Percentiles rank a stretch among this genome's conserved stretches.
Evolutionary conservation across 1,284 basidiomycete genomes (phyloP).

Genomic region (Fomitopsis palustris): DNA sequence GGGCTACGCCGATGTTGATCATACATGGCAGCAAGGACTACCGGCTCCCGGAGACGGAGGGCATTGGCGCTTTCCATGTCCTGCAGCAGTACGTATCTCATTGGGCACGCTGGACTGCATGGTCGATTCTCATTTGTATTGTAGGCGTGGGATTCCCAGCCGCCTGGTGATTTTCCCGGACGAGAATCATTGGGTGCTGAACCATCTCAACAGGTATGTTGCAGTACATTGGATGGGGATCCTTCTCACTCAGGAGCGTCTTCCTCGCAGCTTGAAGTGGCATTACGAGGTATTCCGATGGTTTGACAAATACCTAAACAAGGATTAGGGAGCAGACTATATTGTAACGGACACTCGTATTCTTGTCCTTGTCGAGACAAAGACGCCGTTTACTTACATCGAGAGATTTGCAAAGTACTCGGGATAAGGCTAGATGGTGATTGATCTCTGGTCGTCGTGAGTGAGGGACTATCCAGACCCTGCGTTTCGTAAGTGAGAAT

Average conservation of each 20-base stretch:
- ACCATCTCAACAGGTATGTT: constrained; percentile 67
- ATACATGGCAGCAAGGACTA: constrained; percentile 89
- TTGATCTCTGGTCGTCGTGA: too few relatives aligned
- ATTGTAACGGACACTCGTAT: too few relatives aligned
- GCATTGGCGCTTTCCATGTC: constrained; percentile 79
- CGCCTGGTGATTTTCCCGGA: constrained; percentile 88
- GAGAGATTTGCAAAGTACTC: too few relatives aligned
- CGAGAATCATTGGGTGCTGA: constrained; percentile 90
- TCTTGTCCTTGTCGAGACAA: too few relatives aligned
- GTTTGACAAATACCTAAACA: constrained; percentile 76
- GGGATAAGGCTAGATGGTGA: too few relatives aligned
- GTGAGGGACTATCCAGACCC: too few relatives aligned
- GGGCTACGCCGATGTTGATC: constrained; percentile 81
- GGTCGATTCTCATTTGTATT: background rate
- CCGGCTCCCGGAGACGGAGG: constrained; percentile 79
- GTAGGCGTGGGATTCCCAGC: constrained; percentile 70
- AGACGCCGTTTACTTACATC: too few relatives aligned
- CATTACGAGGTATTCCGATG: constrained; percentile 87
- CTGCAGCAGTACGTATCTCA: constrained; percentile 61
- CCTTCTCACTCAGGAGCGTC: background rate
- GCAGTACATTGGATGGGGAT: background rate
- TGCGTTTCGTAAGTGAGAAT: too few relatives aligned
- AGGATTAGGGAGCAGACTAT: background rate
- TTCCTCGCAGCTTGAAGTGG: constrained; percentile 63
- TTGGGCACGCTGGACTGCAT: constrained; percentile 15